These are phyloP conservation scores for Fusarium sp. DNA, from an alignment of 2,329 filamentous ascomycete genomes.

Conservation along the genomic window DNA sequence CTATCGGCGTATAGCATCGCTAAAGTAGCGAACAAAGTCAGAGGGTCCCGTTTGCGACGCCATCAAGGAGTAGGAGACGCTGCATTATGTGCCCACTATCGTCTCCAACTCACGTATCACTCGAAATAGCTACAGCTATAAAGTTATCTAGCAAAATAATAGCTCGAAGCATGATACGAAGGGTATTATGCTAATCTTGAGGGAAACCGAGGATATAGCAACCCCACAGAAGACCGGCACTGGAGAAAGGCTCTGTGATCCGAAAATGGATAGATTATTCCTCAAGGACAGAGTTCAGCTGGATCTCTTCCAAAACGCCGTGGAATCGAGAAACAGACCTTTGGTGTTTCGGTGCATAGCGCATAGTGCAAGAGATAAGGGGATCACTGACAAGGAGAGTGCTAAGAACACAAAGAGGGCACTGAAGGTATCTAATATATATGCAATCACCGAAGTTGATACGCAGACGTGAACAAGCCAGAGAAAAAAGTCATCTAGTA, in stretches of 20 bases:
- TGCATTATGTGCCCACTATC: not conserved
- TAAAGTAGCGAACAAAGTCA: not conserved
- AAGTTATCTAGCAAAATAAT: not conserved
- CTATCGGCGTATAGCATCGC: too few relatives aligned
- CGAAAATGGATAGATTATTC: not conserved
- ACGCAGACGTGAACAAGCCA: too few relatives aligned
- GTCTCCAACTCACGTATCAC: not conserved
- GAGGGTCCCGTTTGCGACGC: not conserved
- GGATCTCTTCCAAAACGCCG: not conserved
- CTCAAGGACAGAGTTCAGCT: not conserved
- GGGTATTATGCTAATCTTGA: not conserved
- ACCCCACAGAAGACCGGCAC: not conserved
- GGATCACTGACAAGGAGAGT: not conserved
- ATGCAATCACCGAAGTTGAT: too few relatives aligned
- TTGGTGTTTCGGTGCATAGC: not conserved
- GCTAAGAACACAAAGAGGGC: not conserved
- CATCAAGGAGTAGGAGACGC: not conserved
- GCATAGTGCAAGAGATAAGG: accelerated
- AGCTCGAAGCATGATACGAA: not conserved
- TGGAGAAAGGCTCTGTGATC: not conserved
- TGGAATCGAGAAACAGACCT: not conserved
- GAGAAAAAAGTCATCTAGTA: too few relatives aligned
- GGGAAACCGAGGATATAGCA: not conserved
- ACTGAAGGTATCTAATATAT: too few relatives aligned
- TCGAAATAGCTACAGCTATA: not conserved